A percentile compares a stretch with the other conserved stretches of the same genome.
These are phyloP conservation scores for Lentinula sp. DNA, from an alignment of 768 basidiomycete species.

Conservation along the genomic window DNA sequence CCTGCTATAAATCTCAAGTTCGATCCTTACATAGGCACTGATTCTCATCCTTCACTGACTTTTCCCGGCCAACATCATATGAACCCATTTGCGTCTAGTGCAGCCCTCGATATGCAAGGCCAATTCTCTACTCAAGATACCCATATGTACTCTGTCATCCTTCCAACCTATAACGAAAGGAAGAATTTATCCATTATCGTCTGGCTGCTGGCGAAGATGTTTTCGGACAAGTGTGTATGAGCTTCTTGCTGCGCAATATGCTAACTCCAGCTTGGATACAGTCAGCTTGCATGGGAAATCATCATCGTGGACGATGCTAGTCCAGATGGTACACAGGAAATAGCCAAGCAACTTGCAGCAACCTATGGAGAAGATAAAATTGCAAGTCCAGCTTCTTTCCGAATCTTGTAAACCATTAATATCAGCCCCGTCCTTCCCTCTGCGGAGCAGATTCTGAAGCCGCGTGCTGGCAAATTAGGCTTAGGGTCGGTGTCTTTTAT, in stretches of 20 bases:
- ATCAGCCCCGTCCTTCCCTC: no score
- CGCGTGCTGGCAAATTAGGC: slow-evolving; percentile 86
- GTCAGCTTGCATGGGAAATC: slow-evolving; percentile 78
- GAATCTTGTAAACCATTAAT: background rate
- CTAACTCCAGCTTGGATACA: slow-evolving; percentile 18
- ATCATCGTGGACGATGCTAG: slow-evolving; percentile 90
- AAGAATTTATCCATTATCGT: slow-evolving; percentile 86
- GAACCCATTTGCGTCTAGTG: slow-evolving; percentile 60
- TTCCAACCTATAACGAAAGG: slow-evolving; percentile 92
- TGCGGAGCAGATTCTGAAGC: slow-evolving; percentile 60
- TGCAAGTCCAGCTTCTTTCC: slow-evolving; percentile 31
- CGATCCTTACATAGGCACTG: background rate
- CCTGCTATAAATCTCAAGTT: background rate
- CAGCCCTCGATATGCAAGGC: slow-evolving; percentile 63
- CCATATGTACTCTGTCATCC: slow-evolving; percentile 86
- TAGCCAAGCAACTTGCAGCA: slow-evolving; percentile 70
- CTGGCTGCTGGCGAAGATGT: slow-evolving; percentile 77
- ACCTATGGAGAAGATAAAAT: slow-evolving; percentile 85
- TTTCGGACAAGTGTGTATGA: slow-evolving; percentile 62
- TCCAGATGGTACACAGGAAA: slow-evolving; percentile 89
- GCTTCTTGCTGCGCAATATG: background rate
- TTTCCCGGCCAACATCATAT: slow-evolving; percentile 20
- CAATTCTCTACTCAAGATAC: slow-evolving; percentile 43
- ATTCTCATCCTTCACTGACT: background rate
- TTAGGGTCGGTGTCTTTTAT: slow-evolving; percentile 54